Evolutionary conservation across 768 basidiomycete genomes (phyloP).

Genomic region (Suillus tomentosus): DNA sequence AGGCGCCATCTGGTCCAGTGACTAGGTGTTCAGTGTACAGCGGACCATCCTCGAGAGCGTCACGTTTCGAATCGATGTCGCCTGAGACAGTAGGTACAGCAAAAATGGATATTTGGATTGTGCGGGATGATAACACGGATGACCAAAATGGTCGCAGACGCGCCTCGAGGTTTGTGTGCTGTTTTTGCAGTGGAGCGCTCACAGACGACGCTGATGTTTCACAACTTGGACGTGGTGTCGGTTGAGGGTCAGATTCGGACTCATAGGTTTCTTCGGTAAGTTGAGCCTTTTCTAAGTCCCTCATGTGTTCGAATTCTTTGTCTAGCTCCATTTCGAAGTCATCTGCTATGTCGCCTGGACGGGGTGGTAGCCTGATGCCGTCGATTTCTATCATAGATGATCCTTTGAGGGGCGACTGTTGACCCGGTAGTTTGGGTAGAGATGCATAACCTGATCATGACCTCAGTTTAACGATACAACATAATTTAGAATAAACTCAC

Average conservation of each 20-base stretch:
- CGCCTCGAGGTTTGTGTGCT: conserved; percentile 75
- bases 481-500: conserved; percentile 37
- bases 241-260: conserved; percentile 17
- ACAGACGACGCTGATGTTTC: conserved; percentile 12
- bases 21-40: conserved; percentile 50
- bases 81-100: conserved; percentile 23
- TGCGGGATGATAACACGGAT: conserved; percentile 63
- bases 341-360: conserved; percentile 60
- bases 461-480: conserved; percentile 5
- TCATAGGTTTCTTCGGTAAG: conserved; percentile 9
- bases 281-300: conserved; percentile 8
- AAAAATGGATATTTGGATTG: conserved; percentile 64
- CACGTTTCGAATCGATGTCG: conserved; percentile 27
- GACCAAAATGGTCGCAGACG: conserved; percentile 84
- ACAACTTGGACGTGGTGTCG: conserved; percentile 18
- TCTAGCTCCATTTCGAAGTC: conserved; percentile 62
- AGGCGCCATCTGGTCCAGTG: conserved; percentile 73
- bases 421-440: conserved; percentile 56
- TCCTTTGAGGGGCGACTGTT: conserved; percentile 22
- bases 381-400: conserved; percentile 30
- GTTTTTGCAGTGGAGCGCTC: conserved; percentile 43
- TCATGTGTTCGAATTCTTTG: conserved; percentile 41
- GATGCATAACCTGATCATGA: conserved; percentile 63
- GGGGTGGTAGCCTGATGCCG: conserved; percentile 53
- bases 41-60: conserved; percentile 41